A percentile compares a stretch with the other conserved stretches of the same genome.
Conservation (phyloP, 2,329 filamentous ascomycete species). For the Monosporascus sp. region DNA sequence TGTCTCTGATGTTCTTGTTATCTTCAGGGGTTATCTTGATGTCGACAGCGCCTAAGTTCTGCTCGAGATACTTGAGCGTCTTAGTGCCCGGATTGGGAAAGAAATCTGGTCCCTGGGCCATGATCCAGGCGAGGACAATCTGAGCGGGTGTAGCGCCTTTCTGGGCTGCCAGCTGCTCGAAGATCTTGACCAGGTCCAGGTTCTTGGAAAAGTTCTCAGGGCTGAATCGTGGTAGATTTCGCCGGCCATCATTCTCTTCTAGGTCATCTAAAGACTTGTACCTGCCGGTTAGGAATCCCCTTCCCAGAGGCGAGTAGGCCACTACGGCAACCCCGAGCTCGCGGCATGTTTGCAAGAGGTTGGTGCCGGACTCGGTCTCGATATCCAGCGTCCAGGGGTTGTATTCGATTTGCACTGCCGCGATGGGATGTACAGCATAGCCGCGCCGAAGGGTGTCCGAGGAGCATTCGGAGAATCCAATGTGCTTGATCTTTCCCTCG, state of each 20-base stretch:
- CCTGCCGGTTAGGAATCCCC: conserved; percentile 51
- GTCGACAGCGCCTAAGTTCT: conserved; percentile 34
- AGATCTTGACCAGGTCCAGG: conserved; percentile 44
- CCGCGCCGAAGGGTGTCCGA: conserved; percentile 47
- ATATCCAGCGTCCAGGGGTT: conserved; percentile 52
- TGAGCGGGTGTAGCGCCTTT: conserved; percentile 54
- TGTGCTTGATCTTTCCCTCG: conserved; percentile 52
- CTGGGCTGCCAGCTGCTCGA: conserved; percentile 43
- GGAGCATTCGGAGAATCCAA: conserved; percentile 51
- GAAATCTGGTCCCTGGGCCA: conserved; percentile 55
- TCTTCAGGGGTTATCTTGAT: conserved; percentile 31
- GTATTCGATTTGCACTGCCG: conserved; percentile 51
- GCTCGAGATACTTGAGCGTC: conserved; percentile 40
- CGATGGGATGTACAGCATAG: conserved; percentile 43
- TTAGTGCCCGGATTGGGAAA: conserved; percentile 54
- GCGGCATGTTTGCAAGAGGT: conserved; percentile 49
- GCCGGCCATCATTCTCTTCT: conserved; percentile 43
- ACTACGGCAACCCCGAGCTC: conserved; percentile 55
- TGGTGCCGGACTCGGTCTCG: conserved; percentile 42
- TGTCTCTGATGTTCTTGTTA: conserved; percentile 23
- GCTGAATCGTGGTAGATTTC: conserved; percentile 40
- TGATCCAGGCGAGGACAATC: conserved; percentile 58
- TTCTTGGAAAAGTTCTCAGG: conserved; percentile 53
- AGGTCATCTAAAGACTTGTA: conserved; percentile 43
- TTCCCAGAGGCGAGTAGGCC: conserved; percentile 55